Conservation (phyloP, 257 asterid genomes). For the Eucommia ulmoides region DNA sequence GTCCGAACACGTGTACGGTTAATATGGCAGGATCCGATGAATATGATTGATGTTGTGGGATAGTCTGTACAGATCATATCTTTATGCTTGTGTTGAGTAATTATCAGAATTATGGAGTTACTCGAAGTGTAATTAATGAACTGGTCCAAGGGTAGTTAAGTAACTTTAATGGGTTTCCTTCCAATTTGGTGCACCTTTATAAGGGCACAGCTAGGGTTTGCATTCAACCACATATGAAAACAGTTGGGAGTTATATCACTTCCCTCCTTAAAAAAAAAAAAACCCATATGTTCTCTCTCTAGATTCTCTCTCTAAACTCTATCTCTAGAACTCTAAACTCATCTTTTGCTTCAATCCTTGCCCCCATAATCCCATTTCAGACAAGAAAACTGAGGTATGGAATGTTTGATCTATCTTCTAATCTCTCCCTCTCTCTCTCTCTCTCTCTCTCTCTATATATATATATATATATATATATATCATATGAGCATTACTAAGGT, state of each 20-base stretch:
- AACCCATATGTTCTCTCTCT: too few species aligned
- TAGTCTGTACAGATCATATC: background rate
- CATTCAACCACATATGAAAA: slow-evolving; percentile 12
- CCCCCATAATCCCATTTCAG: too few species aligned
- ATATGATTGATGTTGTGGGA: slow-evolving; percentile 11
- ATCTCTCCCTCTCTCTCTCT: background rate
- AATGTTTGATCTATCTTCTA: background rate
- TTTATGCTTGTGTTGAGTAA: slow-evolving; percentile 7
- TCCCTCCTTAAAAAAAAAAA: slow-evolving; percentile 1
- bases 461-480: background rate
- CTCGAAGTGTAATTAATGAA: slow-evolving; percentile 4
- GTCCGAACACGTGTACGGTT: slow-evolving; percentile 16
- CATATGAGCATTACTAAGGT: background rate
- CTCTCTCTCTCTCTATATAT: background rate
- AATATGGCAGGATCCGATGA: background rate
- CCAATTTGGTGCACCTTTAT: slow-evolving; percentile 17
- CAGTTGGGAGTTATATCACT: background rate
- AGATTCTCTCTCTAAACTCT: too few species aligned
- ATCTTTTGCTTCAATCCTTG: background rate
- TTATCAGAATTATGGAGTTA: slow-evolving; percentile 14
- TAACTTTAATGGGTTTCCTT: slow-evolving; percentile 9
- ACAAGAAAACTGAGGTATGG: background rate
- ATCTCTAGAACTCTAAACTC: background rate
- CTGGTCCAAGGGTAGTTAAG: slow-evolving; percentile 23
- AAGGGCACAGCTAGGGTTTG: too few species aligned